A percentile compares a stretch with the other conserved stretches of the same genome.
Evolutionary conservation across 768 basidiomycete genomes (phyloP).

Genomic region (Podaxis rugospora): DNA sequence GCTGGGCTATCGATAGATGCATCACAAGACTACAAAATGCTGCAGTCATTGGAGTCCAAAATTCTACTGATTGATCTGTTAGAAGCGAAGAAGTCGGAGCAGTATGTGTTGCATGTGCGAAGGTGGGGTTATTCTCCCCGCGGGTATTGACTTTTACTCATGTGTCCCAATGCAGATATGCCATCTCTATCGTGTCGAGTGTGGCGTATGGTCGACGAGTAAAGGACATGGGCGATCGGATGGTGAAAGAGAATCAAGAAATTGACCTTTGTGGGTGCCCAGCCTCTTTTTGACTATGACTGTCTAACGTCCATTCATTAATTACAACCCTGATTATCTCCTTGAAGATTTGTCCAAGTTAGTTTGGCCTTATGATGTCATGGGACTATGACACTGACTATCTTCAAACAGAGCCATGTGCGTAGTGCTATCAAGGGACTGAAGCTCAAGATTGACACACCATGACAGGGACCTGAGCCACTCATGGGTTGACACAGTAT

Average conservation of each 20-base stretch:
- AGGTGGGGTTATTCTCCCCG: conserved; percentile 14
- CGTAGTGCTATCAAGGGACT: neutral
- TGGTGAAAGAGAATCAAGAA: conserved; percentile 19
- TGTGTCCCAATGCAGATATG: conserved; percentile 17
- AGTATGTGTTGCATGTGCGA: conserved; percentile 15
- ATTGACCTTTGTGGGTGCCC: conserved; percentile 19
- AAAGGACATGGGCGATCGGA: conserved; percentile 17
- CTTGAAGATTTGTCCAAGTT: conserved; percentile 9
- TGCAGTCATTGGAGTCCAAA: conserved; percentile 20
- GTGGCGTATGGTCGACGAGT: conserved; percentile 22
- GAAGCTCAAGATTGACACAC: neutral
- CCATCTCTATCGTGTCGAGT: conserved; percentile 20
- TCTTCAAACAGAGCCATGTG: neutral
- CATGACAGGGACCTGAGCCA: conserved; percentile 9
- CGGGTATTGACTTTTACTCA: neutral
- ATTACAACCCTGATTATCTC: conserved; percentile 1
- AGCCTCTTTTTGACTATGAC: neutral
- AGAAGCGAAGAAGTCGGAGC: conserved; percentile 10
- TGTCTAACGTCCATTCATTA: neutral
- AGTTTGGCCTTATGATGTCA: neutral
- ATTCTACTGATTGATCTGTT: conserved; percentile 20
- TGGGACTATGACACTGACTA: neutral
- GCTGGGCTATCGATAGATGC: conserved; percentile 22
- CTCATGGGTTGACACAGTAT: conserved; percentile 10
- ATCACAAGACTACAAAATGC: conserved; percentile 18